Base-by-base conservation (phyloP, 1,284 basidiomycete species). In the Trametes sp. region DNA sequence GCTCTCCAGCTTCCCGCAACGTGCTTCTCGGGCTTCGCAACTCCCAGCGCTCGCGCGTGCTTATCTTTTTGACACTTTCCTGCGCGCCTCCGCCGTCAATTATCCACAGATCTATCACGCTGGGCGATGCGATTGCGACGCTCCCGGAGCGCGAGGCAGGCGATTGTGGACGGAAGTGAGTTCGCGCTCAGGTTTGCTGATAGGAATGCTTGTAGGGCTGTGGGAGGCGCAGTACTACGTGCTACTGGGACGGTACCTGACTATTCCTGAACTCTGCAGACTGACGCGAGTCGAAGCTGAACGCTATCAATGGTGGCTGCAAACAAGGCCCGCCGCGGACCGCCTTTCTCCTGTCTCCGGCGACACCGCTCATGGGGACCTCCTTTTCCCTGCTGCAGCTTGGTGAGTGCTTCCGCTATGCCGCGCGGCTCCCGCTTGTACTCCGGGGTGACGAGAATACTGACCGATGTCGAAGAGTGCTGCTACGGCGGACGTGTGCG, bases 1-100 rank as follows among this genome's bases (percentile, higher is more conserved):
- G 45, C 36, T 23, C 23, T 53, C 31, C 24, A 28, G 24, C 51
- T 38, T 51, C 56, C 35, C 45, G 52, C 52, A 26, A 42, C 11
- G 46, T 60, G 59, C 59, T 60, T 60, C 59, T 60, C 59, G 59
- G 59, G 46, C 59, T 60, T 60, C 44, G 35, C 24, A 35, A 45
- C 45, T 54, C 51, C 35, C 58, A 59, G 51, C 44, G 52, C 36
- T 29, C 58, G 26, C 52, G 44, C 48, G 52, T 56, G 31, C 52
- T 59, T 54, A 54, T 60, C 53, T 49, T 10, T 19, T 24, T 54
- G 46, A 53, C 57, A 46, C 26, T n/a, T 16, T 8, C 24, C 45
- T 13, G 23, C 45, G 33, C 56, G 28, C n/a, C n/a, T 14, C 19
- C 36, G 46, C 36, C 8, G 6, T 35, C 46, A 28, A 49, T 56